Conservation (phyloP, 2,329 filamentous ascomycete genomes). For the Botrytis pseudocinerea region DNA sequence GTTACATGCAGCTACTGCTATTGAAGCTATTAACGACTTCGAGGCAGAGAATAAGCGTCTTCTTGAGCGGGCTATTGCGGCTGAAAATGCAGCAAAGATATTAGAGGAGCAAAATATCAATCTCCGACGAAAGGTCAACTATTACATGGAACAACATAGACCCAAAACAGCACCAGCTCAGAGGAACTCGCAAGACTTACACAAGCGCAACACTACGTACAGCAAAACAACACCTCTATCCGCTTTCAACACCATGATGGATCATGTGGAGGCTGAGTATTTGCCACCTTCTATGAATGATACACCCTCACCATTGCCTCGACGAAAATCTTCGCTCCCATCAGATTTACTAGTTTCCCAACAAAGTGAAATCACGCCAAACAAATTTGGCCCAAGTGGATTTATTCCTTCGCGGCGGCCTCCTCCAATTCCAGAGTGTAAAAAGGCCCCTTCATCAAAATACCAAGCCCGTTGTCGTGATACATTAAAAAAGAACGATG, state of each 20-base stretch:
- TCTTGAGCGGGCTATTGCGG: slow-evolving; percentile 26
- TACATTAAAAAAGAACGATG: not conserved
- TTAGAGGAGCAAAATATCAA: slow-evolving; percentile 32
- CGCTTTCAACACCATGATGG: slow-evolving; percentile 30
- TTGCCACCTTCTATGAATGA: not conserved
- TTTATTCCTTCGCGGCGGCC: slow-evolving; percentile 23
- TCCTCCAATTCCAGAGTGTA: slow-evolving; percentile 21
- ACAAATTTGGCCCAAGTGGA: slow-evolving; percentile 19
- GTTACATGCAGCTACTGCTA: slow-evolving; percentile 19
- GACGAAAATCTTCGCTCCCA: not conserved
- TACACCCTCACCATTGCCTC: slow-evolving; percentile 12
- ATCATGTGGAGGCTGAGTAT: slow-evolving; percentile 9
- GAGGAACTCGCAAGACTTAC: not conserved
- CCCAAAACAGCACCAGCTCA: slow-evolving; percentile 30
- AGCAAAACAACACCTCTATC: slow-evolving; percentile 28
- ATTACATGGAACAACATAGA: slow-evolving; percentile 29
- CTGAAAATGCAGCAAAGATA: slow-evolving; percentile 34
- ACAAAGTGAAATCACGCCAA: slow-evolving; percentile 10
- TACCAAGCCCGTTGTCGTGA: not conserved
- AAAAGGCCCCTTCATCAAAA: not conserved
- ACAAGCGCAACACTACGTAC: slow-evolving; percentile 8
- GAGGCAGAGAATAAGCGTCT: slow-evolving; percentile 23
- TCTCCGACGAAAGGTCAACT: slow-evolving; percentile 32
- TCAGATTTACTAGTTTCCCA: slow-evolving; percentile 1
- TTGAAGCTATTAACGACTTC: slow-evolving; percentile 23